Conservation (phyloP, 192 early-diverging fungal species). For the Diversispora eburnea region DNA sequence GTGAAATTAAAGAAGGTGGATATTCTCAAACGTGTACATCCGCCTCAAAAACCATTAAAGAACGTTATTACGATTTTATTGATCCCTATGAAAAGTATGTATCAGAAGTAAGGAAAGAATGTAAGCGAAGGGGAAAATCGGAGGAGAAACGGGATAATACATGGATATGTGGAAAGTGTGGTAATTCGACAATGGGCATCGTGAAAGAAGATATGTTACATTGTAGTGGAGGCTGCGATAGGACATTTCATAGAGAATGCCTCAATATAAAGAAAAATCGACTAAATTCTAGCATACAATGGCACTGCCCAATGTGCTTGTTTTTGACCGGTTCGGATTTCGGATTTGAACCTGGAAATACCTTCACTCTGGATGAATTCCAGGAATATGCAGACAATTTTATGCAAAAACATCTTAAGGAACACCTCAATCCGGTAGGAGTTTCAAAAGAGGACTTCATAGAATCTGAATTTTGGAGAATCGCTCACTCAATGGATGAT, state of each 20-base stretch:
- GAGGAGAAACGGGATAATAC: conserved; percentile 37
- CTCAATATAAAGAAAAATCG: conserved; percentile 27
- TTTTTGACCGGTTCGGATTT: conserved; percentile 77
- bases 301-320: conserved; percentile 87
- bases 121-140: neutral
- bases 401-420: conserved; percentile 55
- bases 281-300: conserved; percentile 60
- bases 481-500: conserved; percentile 82
- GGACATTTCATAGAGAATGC: conserved; percentile 2
- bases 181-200: neutral
- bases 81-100: conserved; percentile 61
- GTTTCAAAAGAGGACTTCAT: conserved; percentile 69
- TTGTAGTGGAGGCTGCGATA: conserved; percentile 18
- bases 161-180: conserved; percentile 61
- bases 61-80: conserved; percentile 58
- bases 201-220: neutral
- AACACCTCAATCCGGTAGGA: conserved; percentile 25
- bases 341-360: conserved; percentile 89
- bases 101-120: conserved; percentile 37
- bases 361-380: conserved; percentile 75
- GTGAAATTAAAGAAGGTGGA: conserved; percentile 47
- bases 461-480: conserved; percentile 91
- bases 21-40: conserved; percentile 66
- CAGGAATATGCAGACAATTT: conserved; percentile 75
- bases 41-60: conserved; percentile 64